Conservation (phyloP, 2,329 filamentous ascomycete genomes). For the Capronia epimyces region DNA sequence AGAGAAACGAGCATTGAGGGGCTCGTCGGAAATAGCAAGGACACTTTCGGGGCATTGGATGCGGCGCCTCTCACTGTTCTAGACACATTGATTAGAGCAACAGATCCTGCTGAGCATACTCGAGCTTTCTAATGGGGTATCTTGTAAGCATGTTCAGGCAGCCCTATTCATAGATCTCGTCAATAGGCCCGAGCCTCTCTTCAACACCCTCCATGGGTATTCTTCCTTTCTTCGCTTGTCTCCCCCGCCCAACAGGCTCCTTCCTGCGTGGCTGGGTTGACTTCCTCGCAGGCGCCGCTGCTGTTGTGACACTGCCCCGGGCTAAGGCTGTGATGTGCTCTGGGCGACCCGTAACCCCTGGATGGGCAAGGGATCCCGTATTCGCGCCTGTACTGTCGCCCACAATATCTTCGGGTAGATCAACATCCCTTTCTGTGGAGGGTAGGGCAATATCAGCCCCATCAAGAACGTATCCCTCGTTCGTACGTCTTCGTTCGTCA, state of each 20-base stretch:
- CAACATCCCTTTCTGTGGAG: constrained; percentile 34
- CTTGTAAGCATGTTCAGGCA: neutral
- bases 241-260: constrained; percentile 12
- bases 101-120: neutral
- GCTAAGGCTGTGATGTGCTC: constrained; percentile 16
- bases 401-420: constrained; percentile 7
- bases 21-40: no score
- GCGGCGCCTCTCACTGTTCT: no score
- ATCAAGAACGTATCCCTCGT: constrained; percentile 28
- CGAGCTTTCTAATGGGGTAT: neutral
- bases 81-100: no score
- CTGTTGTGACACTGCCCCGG: constrained; percentile 8
- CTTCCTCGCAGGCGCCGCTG: constrained; percentile 13
- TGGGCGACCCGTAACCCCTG: neutral
- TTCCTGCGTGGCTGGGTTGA: constrained; percentile 11
- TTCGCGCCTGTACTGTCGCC: constrained; percentile 6
- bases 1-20: no score
- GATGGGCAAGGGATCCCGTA: no score
- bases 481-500: constrained; percentile 30
- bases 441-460: constrained; percentile 30
- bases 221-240: constrained; percentile 17
- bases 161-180: constrained; percentile 16
- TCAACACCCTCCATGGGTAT: constrained; percentile 23
- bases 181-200: constrained; percentile 23
- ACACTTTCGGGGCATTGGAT: no score